These are phyloP conservation scores for Macadamia integrifolia DNA, from an alignment of 164 flowering plant genomes.

Conservation along the genomic window DNA sequence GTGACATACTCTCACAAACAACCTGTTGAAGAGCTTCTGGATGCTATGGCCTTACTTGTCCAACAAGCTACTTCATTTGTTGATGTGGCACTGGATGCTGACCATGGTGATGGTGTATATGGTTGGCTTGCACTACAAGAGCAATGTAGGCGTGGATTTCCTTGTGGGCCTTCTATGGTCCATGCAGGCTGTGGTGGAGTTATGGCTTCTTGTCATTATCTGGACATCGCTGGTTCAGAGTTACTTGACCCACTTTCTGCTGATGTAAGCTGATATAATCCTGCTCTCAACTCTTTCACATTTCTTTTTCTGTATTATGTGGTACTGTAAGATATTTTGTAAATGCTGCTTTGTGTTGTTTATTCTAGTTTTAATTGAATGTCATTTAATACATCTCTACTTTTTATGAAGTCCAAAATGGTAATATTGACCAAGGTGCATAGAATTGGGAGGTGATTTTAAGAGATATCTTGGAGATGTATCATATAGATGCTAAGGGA, in stretches of 20 bases:
- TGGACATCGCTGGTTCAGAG: conserved; percentile 92
- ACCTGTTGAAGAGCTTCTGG: conserved; percentile 89
- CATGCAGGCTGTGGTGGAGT: conserved; percentile 99
- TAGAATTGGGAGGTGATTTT: too few species aligned
- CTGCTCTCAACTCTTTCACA: not conserved
- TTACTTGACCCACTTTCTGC: conserved; percentile 84
- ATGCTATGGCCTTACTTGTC: conserved; percentile 79
- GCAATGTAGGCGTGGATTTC: conserved; percentile 83
- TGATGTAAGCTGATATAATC: conserved; percentile 45
- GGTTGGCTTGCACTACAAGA: conserved; percentile 97
- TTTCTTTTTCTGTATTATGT: not conserved
- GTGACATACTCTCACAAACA: conserved; percentile 65
- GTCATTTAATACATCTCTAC: too few species aligned
- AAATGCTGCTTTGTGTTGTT: too few species aligned
- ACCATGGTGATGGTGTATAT: conserved; percentile 79
- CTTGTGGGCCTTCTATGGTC: conserved; percentile 89
- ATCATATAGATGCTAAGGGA: too few species aligned
- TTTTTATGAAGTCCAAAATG: too few species aligned
- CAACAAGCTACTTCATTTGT: conserved; percentile 96
- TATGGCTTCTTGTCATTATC: conserved; percentile 80
- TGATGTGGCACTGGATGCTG: conserved; percentile 82
- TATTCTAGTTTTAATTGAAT: too few species aligned
- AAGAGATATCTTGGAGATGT: too few species aligned
- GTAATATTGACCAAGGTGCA: too few species aligned
- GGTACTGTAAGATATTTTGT: not conserved